Evolutionary conservation across 192 early-diverging fungal genomes (phyloP), one percentile per base, ranked within the genome.

Genomic region (Backusella sp.): DNA sequence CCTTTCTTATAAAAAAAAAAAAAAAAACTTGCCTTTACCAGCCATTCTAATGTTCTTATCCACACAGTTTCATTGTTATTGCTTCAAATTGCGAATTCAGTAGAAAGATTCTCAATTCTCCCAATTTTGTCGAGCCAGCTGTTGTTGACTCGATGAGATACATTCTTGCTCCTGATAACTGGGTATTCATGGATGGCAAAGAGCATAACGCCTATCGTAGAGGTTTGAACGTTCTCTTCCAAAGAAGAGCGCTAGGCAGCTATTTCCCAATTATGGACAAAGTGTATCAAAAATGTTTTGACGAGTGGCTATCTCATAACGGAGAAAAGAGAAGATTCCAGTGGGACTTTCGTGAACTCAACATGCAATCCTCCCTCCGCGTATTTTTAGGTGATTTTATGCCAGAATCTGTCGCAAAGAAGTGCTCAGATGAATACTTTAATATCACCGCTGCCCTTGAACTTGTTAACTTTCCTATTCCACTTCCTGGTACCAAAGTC

Each of bases 401-500:
- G 44, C 70, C 79, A 1, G 75, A 78, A 12, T 46, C 78, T 34
- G 79, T 80, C 4, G 82, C 77, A 6, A 49, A 49, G 5, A 83
- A 46, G 11, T 84, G 83, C 59, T 85, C 84, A 19, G 56, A 77
- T 49, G 73, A 80, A 32, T 85, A 85, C 32, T 83, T 83, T 42
- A 78, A 83, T 39, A 83, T 85, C 67, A 85, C 82, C 3, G 84
- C 84, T 49, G 84, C 84, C 12, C 66, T 85, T 36, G 80, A 85
- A 67, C 72, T 85, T 11, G 84, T 85, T 44, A 84, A 85, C 70
- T 85, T 85, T 68, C 84, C 84, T 37, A 72, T 78, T 23, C 78
- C 84, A 34, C 59, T 85, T n/a, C 84, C 84, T 5, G 78, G 82
- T 36, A 85, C 84, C 74, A 85, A 85, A 35, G 84, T 84, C 12